phyloP scores from a whole-genome alignment of 257 asterid genomes.

The Solanum chmielewskii region DNA sequence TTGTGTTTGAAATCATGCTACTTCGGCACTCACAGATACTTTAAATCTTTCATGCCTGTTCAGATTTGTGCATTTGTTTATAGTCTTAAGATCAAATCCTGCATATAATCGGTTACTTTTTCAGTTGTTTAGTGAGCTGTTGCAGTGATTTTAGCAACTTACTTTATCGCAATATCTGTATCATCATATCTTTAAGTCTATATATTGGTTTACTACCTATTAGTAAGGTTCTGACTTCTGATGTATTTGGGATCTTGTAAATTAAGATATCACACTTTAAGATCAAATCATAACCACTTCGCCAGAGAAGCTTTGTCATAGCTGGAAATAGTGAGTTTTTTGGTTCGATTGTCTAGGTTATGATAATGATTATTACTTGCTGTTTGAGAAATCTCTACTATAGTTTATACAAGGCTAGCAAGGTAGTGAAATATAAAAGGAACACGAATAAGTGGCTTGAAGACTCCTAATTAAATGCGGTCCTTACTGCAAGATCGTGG shows the following conservation, averaged over 20 bases:
- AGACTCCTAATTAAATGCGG: neutral
- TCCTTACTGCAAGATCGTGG: neutral
- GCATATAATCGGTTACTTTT: neutral
- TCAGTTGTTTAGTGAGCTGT: neutral
- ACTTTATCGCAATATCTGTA: neutral
- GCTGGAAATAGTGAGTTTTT: neutral
- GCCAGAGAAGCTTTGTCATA: neutral
- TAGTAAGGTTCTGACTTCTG: neutral
- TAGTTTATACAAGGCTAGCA: neutral
- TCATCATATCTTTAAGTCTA: neutral
- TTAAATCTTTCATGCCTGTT: neutral
- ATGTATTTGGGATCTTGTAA: neutral
- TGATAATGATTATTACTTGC: neutral
- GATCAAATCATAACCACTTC: neutral
- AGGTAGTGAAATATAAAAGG: neutral
- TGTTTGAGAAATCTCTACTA: neutral
- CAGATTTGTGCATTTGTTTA: neutral
- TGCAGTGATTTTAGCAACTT: neutral
- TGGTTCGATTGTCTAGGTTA: neutral
- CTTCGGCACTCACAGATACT: neutral
- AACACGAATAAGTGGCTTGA: neutral
- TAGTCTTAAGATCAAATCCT: neutral
- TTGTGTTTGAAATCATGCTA: neutral
- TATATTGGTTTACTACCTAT: neutral
- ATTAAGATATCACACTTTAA: neutral